A percentile compares a stretch with the other conserved stretches of the same genome.
Evolutionary conservation across 805 yeast genomes (phyloP).

Genomic region (Candida tallmaniae): DNA sequence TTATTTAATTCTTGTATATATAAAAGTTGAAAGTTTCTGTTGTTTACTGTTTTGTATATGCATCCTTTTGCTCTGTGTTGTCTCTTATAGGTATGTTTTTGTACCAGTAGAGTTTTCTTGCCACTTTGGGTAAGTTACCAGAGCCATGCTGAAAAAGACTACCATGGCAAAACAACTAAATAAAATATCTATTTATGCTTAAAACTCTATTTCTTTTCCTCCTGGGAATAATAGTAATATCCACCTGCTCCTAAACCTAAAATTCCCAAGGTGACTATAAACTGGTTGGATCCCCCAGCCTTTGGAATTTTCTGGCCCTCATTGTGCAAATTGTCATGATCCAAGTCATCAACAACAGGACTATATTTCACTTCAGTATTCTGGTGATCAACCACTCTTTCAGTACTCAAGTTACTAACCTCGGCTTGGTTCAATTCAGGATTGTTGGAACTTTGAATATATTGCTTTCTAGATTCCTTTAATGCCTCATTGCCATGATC

Average conservation of each 20-base stretch:
- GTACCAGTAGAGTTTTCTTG: too few relatives aligned
- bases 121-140: too few relatives aligned
- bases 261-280: constrained; percentile 17
- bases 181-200: too few relatives aligned
- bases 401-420: constrained; percentile 31
- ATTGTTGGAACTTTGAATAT: constrained; percentile 37
- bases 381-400: constrained; percentile 32
- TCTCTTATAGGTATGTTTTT: too few relatives aligned
- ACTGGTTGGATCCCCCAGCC: constrained; percentile 6
- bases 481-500: constrained; percentile 10
- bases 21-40: not conserved
- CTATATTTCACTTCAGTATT: constrained; percentile 26
- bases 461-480: constrained; percentile 35
- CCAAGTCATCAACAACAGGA: constrained; percentile 33
- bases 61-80: too few relatives aligned
- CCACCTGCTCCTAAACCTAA: constrained; percentile 29
- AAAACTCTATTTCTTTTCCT: constrained; percentile 2
- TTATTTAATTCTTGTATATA: not conserved
- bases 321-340: constrained; percentile 26
- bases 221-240: constrained; percentile 17
- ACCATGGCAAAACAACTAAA: too few relatives aligned
- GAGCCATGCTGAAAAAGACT: too few relatives aligned
- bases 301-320: constrained; percentile 12
- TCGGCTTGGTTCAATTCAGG: constrained; percentile 35
- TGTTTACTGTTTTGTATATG: not conserved